phyloP scores from a whole-genome alignment of 106 monocot species.

The Allium fistulosum region DNA sequence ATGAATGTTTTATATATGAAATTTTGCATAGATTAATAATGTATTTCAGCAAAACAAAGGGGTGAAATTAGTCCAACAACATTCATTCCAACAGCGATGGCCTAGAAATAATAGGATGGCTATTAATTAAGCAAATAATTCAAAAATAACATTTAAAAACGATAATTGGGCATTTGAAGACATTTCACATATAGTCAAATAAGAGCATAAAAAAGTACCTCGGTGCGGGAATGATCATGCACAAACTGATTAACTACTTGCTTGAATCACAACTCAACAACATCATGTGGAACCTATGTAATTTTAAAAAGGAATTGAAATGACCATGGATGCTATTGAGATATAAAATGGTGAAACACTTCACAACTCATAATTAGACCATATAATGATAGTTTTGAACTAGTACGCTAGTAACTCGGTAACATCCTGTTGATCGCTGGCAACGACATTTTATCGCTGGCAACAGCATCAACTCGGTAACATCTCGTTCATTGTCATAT shows the following conservation, averaged over 20 bases:
- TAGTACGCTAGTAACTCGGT: conserved; percentile 85
- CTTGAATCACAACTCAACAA: conserved; percentile 86
- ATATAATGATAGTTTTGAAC: conserved; percentile 94
- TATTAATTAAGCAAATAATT: neutral
- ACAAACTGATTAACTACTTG: conserved; percentile 95
- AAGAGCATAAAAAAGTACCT: conserved; percentile 30
- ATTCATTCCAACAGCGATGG: conserved; percentile 92
- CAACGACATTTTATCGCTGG: no score
- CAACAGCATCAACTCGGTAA: no score
- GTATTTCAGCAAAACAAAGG: no score
- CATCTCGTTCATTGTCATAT: no score
- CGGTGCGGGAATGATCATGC: conserved; percentile 83
- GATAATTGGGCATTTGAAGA: neutral
- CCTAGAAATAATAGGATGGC: conserved; percentile 26
- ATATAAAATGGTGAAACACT: neutral
- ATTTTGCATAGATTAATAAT: no score
- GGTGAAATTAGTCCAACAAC: conserved; percentile 26
- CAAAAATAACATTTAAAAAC: conserved; percentile 4
- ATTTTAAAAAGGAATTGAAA: neutral
- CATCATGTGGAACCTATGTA: conserved; percentile 87
- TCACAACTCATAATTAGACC: conserved; percentile 23
- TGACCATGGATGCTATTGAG: no score
- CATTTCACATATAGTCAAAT: neutral
- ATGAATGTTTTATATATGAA: no score
- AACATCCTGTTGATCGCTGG: conserved; percentile 64